Conservation (phyloP, 345 rosid species). For the Pistacia integerrima region DNA sequence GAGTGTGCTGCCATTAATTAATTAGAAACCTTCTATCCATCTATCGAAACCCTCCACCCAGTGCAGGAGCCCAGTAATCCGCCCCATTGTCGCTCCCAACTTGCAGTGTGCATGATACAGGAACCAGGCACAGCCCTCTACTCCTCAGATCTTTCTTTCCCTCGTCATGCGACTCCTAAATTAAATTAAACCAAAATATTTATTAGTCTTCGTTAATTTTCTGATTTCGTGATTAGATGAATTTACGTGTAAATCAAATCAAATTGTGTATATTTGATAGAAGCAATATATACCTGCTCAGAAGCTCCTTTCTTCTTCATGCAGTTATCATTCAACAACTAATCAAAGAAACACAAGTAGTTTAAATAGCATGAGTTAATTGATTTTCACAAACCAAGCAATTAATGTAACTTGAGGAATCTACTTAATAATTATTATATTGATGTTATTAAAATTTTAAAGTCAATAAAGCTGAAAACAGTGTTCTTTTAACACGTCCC, state of each 20-base stretch:
- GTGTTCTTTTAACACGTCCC: conserved; percentile 35
- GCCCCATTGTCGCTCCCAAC: conserved; percentile 90
- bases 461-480: conserved; percentile 44
- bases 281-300: conserved; percentile 30
- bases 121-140: conserved; percentile 95
- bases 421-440: conserved; percentile 24
- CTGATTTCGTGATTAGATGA: no score
- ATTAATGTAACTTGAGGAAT: not conserved
- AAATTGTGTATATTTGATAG: no score
- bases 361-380: conserved; percentile 7
- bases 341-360: conserved; percentile 23
- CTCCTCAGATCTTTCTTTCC: conserved; percentile 75
- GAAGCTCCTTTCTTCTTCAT: conserved; percentile 61
- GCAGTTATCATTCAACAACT: conserved; percentile 69
- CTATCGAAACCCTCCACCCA: conserved; percentile 60
- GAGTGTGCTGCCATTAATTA: conserved; percentile 15
- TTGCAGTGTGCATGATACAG: conserved; percentile 82
- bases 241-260: no score
- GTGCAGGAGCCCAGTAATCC: conserved; percentile 92
- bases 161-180: conserved; percentile 47
- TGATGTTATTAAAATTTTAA: conserved; percentile 17
- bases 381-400: not conserved
- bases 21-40: not conserved
- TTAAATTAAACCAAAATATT: not conserved
- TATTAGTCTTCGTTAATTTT: no score